Evolutionary conservation across 139 green algal genomes (phyloP), one percentile per base, ranked within the genome.

Genomic region (Chlorella sorokiniana): DNA sequence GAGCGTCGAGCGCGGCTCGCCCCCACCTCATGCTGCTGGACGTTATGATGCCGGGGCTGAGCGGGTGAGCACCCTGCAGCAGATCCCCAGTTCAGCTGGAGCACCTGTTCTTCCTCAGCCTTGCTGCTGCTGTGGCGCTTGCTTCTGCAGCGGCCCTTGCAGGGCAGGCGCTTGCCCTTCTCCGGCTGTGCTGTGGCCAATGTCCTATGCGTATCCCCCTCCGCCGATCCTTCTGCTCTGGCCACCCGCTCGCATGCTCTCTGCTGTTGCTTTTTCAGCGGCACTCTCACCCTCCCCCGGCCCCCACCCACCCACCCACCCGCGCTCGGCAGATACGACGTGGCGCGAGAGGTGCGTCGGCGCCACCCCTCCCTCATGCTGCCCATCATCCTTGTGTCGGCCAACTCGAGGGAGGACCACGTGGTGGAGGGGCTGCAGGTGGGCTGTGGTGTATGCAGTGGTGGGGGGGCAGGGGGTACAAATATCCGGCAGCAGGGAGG

Each of bases 1-100:
- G 3, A 51, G 68, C 69, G 6, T 79, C 52, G 2, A 2, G 6
- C 45, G 42, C 14, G 69, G 37, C 51, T 25, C 7, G 37, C 83
- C 92, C 62, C 0, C 88, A 94, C 82, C 29, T 91, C 35, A 90
- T 95, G 51, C 83, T 95, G 71, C 87, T 95, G 51, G 91, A 95
- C 45, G 89, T 95, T 0, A 95, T 95, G 92, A 95, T 95, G 92
- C 92, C 92, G 1, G 85, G 81, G 6, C 91, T 94, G 82, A 93
- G 87, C 80, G 92, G 92, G 38, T 94, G 92, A 54, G 90, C n/a
- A n/a, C n/a, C n/a, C n/a, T n/a, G n/a, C n/a, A n/a, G n/a, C n/a
- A n/a, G n/a, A n/a, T n/a, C n/a, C n/a, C n/a, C n/a, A n/a, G n/a
- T n/a, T n/a, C n/a, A n/a, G n/a, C n/a, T n/a, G n/a, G n/a, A n/a